Conservation (phyloP, 257 asterid species). For the Linderniella brevidens region DNA sequence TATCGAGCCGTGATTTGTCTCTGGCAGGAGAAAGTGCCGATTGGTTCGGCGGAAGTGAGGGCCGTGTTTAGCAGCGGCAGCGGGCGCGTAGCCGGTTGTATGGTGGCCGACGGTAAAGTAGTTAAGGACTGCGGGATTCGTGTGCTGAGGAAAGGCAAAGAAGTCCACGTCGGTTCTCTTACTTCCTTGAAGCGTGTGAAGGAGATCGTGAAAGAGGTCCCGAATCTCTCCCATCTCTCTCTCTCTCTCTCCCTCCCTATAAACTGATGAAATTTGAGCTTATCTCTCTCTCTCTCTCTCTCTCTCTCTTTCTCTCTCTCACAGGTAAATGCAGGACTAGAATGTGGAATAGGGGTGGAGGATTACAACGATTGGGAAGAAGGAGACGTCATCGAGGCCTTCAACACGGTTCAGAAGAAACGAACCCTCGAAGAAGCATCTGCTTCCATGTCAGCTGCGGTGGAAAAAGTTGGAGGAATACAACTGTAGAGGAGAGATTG, state of each 20-base stretch:
- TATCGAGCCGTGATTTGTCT: neutral
- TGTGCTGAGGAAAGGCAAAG: slow-evolving; percentile 61
- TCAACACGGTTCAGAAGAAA: slow-evolving; percentile 61
- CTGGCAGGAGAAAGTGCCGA: slow-evolving; percentile 65
- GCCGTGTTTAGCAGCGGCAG: slow-evolving; percentile 96
- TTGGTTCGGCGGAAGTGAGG: slow-evolving; percentile 86
- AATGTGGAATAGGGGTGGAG: slow-evolving; percentile 78
- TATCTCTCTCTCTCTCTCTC: neutral
- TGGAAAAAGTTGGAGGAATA: slow-evolving; percentile 42
- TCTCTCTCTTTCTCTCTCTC: slow-evolving; percentile 10
- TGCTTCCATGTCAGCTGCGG: slow-evolving; percentile 79
- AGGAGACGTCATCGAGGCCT: slow-evolving; percentile 73
- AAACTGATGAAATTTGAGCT: neutral
- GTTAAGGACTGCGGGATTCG: slow-evolving; percentile 79
- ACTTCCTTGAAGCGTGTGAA: slow-evolving; percentile 76
- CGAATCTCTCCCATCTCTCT: neutral
- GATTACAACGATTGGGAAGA: slow-evolving; percentile 67
- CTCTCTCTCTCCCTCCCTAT: neutral
- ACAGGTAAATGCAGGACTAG: slow-evolving; percentile 90
- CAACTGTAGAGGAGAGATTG: slow-evolving; percentile 1
- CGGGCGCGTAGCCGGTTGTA: slow-evolving; percentile 96
- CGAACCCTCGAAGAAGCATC: slow-evolving; percentile 98
- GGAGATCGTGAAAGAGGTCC: slow-evolving; percentile 95
- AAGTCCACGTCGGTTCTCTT: slow-evolving; percentile 58
- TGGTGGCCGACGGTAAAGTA: slow-evolving; percentile 83